Evolutionary conservation across 2,329 filamentous ascomycete species (phyloP).

Genomic region (Tricladium varicosporioides): DNA sequence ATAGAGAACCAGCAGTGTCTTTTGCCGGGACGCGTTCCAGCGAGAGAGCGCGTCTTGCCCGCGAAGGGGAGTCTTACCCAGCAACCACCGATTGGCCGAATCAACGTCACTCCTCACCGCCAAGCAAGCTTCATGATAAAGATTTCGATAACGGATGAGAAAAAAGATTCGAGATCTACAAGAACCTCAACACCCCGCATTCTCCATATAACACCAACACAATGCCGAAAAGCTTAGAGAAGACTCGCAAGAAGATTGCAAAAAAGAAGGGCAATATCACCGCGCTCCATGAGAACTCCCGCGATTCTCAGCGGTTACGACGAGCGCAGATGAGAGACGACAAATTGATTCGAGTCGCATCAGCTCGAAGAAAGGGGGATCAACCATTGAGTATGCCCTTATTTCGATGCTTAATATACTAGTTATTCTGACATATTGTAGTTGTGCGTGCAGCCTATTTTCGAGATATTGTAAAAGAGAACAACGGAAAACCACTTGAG

Average conservation of each 20-base stretch:
- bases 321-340: constrained; percentile 79
- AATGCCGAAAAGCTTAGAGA: constrained; percentile 77
- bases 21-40: background rate
- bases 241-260: constrained; percentile 83
- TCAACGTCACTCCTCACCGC: background rate
- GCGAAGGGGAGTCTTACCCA: constrained; percentile 1
- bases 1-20: constrained; percentile 1
- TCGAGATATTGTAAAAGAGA: constrained; percentile 60
- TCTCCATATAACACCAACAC: constrained; percentile 24
- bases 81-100: constrained; percentile 12
- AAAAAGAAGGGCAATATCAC: constrained; percentile 81
- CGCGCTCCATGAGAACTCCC: constrained; percentile 81
- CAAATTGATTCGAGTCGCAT: constrained; percentile 70
- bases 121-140: constrained; percentile 18
- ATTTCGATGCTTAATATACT: background rate
- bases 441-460: constrained; percentile 71
- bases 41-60: background rate
- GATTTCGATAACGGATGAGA: constrained; percentile 20
- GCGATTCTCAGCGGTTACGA: constrained; percentile 79
- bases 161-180: constrained; percentile 1
- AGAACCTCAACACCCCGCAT: no score
- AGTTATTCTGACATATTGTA: constrained; percentile 35
- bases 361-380: constrained; percentile 71
- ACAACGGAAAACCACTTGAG: constrained; percentile 48
- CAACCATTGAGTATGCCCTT: constrained; percentile 62